phyloP scores from a whole-genome alignment of 352 stramenopile genomes.

The Phytophthora sp. region DNA sequence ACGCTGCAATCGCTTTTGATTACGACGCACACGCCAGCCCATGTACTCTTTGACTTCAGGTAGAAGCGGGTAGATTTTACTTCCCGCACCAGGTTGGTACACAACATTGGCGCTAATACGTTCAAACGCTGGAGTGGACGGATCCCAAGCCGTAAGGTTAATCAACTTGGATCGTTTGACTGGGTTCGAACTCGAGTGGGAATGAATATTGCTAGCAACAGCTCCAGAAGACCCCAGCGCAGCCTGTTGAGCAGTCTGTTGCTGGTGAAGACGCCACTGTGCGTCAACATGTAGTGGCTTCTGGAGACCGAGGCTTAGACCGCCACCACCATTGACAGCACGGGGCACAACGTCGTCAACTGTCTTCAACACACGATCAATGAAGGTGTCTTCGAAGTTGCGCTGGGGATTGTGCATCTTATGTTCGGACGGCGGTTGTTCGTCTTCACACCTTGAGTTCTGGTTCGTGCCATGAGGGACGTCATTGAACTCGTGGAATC shows the following conservation, averaged over 20 bases:
- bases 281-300: constrained; percentile 46
- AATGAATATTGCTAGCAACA: constrained; percentile 6
- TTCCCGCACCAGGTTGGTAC: constrained; percentile 83
- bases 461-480: constrained; percentile 39
- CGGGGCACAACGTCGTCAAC: constrained; percentile 52
- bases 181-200: constrained; percentile 22
- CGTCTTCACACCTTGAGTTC: constrained; percentile 29
- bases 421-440: constrained; percentile 22
- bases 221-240: background rate
- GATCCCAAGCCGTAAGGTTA: constrained; percentile 62
- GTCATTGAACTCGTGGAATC: constrained; percentile 93
- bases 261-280: constrained; percentile 53
- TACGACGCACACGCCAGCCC: constrained; percentile 94
- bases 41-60: constrained; percentile 96
- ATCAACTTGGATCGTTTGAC: constrained; percentile 48
- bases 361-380: constrained; percentile 82
- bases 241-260: constrained; percentile 35
- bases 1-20: constrained; percentile 91
- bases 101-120: constrained; percentile 85
- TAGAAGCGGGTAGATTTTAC: constrained; percentile 88
- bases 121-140: constrained; percentile 85
- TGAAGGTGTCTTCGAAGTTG: constrained; percentile 90
- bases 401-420: constrained; percentile 25
- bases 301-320: constrained; percentile 17
- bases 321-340: no score